Base-by-base conservation (phyloP, 768 basidiomycete genomes). In the Daedaleopsis nitida region DNA sequence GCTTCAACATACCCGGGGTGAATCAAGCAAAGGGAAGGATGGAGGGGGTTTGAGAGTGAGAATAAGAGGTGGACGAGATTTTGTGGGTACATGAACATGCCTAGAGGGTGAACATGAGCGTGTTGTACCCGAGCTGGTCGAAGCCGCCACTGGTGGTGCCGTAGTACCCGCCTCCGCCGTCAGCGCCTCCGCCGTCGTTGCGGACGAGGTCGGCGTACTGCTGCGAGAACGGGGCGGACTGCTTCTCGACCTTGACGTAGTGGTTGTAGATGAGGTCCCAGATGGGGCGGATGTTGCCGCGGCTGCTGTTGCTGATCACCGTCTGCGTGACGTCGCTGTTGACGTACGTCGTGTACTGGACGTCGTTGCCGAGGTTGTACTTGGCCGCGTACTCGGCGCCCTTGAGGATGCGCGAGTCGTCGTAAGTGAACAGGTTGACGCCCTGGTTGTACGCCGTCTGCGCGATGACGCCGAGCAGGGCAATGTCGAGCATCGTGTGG, bases 281-380 rank as follows among this genome's bases (percentile, higher is more conserved):
- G 47, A 48, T 48, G n/a, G 47, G 47, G 14, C 47, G 47, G n/a
- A 48, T 24, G 47, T 48, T 24, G 47, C 47, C 47, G 47, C 47
- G 47, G 47, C 47, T 48, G 47, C 19, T 48, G 47, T 48, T 48
- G 47, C 47, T 48, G 23, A 48, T 48, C 17, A 48, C 47, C 17
- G 47, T 48, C 17, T 48, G 47, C n/a, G 47, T 48, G 47, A 48
- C 47, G 47, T 48, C 47, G 47, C 47, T 48, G 47, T 48, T 48
- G 17, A 19, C 21, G 47, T 48, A 48, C 23, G 47, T 48, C 17
- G 47, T 48, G 47, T n/a, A 48, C 47, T 48, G 47, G 11, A 48
- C 47, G 47, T 48, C 47, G 47, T 48, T 48, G 47, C 47, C 47
- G 47, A 48, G 47, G 47, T 48, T 48, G 47, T 48, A 48, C 47